Base-by-base conservation (phyloP, 2,329 filamentous ascomycete species). In the Penicillium fuscoglaucum region DNA sequence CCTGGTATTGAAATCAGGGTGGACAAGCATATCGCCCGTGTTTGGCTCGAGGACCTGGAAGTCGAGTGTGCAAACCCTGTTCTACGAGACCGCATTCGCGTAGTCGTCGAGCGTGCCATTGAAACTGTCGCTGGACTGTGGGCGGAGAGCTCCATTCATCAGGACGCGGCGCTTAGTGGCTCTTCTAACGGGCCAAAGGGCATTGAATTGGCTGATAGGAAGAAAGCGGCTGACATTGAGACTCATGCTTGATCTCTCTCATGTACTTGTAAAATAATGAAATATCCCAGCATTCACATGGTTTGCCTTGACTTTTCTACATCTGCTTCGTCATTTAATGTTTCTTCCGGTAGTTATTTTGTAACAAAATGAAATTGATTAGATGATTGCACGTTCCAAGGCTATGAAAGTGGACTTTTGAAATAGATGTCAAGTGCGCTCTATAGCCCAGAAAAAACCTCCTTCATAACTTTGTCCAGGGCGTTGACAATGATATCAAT, bases 31-130 rank as follows among this genome's bases (percentile, higher is more conserved):
- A 82, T 89, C 53, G 95, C 93, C 7, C 90, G 86, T 61, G 88
- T 99, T 7, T 98, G 93, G 93, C 79, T 99, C 40, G 95, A 98
- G 80, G 87, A 90, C 66, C 76, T 98, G 45, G 91, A 96, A 67
- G 90, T 99, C 5, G 95, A 98, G 76, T 96, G 91, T 73, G 79
- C 79, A 55, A 91, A 91, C 63, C 85, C 87, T 62, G 86, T 91
- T 19, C 84, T 96, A 70, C 87, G 87, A 47, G 93, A 96, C 74
- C 83, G 95, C 58, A 90, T 99, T 6, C 84, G 89, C 66, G 91
- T 91, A 1, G 91, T 99, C 9, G 90, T 97, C 12, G 93, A 98
- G 74, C 83, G 92, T 65, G 93, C 90, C 0, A 88, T 93, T 3
- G 93, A 97, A 79, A 90, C 92, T 28, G 90, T 93, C 15, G 90